phyloP scores from a whole-genome alignment of 2,329 filamentous ascomycete genomes.

The Bipolaris victoriae region DNA sequence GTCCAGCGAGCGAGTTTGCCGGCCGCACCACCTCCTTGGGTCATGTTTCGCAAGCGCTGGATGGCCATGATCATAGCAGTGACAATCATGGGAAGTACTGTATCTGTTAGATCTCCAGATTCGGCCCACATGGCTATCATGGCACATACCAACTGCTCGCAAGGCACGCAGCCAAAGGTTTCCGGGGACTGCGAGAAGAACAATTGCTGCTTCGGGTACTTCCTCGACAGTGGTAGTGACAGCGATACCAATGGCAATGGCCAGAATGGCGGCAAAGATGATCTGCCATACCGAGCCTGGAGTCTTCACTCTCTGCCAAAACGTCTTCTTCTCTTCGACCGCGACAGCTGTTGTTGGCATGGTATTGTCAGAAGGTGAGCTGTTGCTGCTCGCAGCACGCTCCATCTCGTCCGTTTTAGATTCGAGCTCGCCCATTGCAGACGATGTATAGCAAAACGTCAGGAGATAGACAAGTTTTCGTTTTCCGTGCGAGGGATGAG shows the following conservation, averaged over 20 bases:
- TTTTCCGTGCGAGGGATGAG: not conserved
- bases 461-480: not conserved
- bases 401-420: conserved; percentile 21
- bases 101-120: conserved; percentile 1
- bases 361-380: conserved; percentile 13
- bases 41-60: conserved; percentile 57
- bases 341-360: conserved; percentile 22
- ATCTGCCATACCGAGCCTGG: conserved; percentile 59
- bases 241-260: conserved; percentile 58
- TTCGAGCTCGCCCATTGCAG: conserved; percentile 28
- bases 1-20: conserved; percentile 57
- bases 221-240: conserved; percentile 53
- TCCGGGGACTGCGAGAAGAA: conserved; percentile 58
- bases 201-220: conserved; percentile 52
- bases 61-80: conserved; percentile 61
- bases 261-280: conserved; percentile 56
- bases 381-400: conserved; percentile 18
- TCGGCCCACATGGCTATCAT: not conserved
- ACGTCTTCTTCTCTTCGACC: conserved; percentile 31
- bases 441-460: not conserved
- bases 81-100: conserved; percentile 60
- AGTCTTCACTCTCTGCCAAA: conserved; percentile 49
- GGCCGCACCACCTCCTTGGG: conserved; percentile 49
- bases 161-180: conserved; percentile 59
- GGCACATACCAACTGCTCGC: conserved; percentile 54